phyloP scores from a whole-genome alignment of 768 basidiomycete genomes.

The Gloeopeniophorella convolvens region DNA sequence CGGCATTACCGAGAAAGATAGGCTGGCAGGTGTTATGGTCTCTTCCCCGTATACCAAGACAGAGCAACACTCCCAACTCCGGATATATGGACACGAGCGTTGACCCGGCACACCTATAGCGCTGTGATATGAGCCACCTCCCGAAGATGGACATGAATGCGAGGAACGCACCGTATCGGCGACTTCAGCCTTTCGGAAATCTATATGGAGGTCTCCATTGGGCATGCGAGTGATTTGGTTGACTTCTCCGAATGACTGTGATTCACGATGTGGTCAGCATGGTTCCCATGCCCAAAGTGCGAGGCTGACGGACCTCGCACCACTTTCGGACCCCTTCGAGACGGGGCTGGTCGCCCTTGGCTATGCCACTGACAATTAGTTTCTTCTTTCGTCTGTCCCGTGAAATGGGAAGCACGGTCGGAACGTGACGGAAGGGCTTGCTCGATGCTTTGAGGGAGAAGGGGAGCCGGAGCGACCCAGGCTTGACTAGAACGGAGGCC shows the following conservation, averaged over 20 bases:
- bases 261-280: slow-evolving; percentile 6
- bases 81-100: slow-evolving; percentile 65
- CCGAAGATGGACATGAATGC: not conserved
- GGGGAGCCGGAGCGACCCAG: slow-evolving; percentile 29
- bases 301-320: slow-evolving; percentile 55
- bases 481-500: slow-evolving; percentile 20
- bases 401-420: slow-evolving; percentile 22
- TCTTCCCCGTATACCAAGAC: slow-evolving; percentile 63
- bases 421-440: slow-evolving; percentile 19
- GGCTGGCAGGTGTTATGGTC: slow-evolving; percentile 25
- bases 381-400: slow-evolving; percentile 52
- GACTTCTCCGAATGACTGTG: slow-evolving; percentile 56
- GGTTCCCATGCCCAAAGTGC: slow-evolving; percentile 14
- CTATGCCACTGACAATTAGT: slow-evolving; percentile 65
- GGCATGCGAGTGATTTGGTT: slow-evolving; percentile 66
- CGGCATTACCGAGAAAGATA: not conserved
- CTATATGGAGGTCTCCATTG: slow-evolving; percentile 73
- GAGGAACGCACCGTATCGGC: slow-evolving; percentile 62
- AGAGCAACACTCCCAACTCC: slow-evolving; percentile 75
- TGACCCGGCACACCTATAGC: slow-evolving; percentile 65
- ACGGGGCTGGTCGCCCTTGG: slow-evolving; percentile 49
- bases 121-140: slow-evolving; percentile 17
- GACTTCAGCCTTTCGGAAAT: slow-evolving; percentile 68
- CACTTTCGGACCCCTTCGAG: slow-evolving; percentile 65
- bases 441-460: slow-evolving; percentile 25